Percentiles rank a stretch among this genome's conserved stretches.
phyloP scores from a whole-genome alignment of 495 filamentous ascomycete genomes.

The Massariosphaeria phaeospora region DNA sequence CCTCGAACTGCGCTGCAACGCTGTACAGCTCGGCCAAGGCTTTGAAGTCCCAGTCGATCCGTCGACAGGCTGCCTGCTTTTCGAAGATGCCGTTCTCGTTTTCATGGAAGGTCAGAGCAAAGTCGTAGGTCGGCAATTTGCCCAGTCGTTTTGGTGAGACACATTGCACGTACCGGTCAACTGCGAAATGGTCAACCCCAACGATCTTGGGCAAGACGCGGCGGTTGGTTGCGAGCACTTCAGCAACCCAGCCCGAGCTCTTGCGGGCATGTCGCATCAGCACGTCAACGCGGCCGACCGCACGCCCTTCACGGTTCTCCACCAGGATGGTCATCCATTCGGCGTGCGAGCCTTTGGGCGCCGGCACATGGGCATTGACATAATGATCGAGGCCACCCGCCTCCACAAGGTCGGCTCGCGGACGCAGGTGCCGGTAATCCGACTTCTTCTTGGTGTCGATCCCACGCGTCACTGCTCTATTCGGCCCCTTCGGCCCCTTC shows the following conservation, averaged over 20 bases:
- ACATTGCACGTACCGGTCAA: slow-evolving; percentile 4
- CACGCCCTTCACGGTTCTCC: background rate
- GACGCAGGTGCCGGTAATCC: too few relatives aligned
- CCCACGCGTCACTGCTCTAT: too few relatives aligned
- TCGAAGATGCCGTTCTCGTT: background rate
- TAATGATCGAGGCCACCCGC: too few relatives aligned
- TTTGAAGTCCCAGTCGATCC: slow-evolving; percentile 1
- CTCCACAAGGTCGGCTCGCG: too few relatives aligned
- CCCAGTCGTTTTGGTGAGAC: background rate
- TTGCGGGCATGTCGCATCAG: background rate
- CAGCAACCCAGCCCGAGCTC: background rate
- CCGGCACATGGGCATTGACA: too few relatives aligned
- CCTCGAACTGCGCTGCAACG: background rate
- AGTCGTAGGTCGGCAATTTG: slow-evolving; percentile 1
- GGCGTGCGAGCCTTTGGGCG: background rate
- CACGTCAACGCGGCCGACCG: background rate
- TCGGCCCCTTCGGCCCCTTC: too few relatives aligned
- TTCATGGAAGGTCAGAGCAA: background rate
- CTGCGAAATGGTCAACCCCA: background rate
- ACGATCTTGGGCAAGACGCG: background rate
- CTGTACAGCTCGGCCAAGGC: background rate
- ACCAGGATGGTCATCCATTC: background rate
- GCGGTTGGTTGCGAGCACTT: background rate
- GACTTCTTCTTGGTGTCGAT: too few relatives aligned
- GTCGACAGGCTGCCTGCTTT: background rate